Conservation (phyloP, 768 basidiomycete genomes). For the Gloeostereum incarnatum region DNA sequence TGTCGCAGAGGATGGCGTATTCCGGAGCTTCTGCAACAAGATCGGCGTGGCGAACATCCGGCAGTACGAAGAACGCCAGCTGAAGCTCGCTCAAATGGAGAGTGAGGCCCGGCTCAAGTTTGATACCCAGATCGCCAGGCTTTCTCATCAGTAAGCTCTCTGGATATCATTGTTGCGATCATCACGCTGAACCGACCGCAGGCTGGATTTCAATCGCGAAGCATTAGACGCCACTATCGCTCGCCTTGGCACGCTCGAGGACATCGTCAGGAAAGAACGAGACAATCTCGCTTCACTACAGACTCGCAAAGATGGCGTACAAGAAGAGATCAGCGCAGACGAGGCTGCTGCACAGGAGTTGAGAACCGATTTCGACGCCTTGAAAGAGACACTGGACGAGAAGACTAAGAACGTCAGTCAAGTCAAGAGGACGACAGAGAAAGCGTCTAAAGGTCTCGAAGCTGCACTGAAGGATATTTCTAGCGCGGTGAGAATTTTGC, state of each 20-base stretch:
- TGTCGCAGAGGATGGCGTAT: slow-evolving; percentile 73
- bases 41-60: slow-evolving; percentile 79
- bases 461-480: slow-evolving; percentile 88
- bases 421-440: slow-evolving; percentile 59
- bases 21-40: slow-evolving; percentile 65
- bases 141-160: slow-evolving; percentile 69
- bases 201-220: slow-evolving; percentile 75
- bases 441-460: slow-evolving; percentile 72
- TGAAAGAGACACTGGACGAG: slow-evolving; percentile 63
- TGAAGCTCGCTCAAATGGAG: slow-evolving; percentile 84
- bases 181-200: slow-evolving; percentile 20
- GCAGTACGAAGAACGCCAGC: slow-evolving; percentile 88
- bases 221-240: slow-evolving; percentile 58
- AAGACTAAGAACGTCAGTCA: slow-evolving; percentile 68
- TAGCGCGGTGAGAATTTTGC: slow-evolving; percentile 41
- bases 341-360: slow-evolving; percentile 47
- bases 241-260: slow-evolving; percentile 47
- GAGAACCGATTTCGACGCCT: slow-evolving; percentile 48
- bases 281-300: slow-evolving; percentile 43
- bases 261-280: slow-evolving; percentile 42
- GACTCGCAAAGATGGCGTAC: slow-evolving; percentile 41
- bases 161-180: slow-evolving; percentile 1
- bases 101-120: slow-evolving; percentile 76
- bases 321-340: slow-evolving; percentile 50
- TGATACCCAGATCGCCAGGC: slow-evolving; percentile 77